A percentile compares a stretch with the other conserved stretches of the same genome.
Evolutionary conservation across 2,329 filamentous ascomycete species (phyloP).

Genomic region (Paramyrothecium sp.): DNA sequence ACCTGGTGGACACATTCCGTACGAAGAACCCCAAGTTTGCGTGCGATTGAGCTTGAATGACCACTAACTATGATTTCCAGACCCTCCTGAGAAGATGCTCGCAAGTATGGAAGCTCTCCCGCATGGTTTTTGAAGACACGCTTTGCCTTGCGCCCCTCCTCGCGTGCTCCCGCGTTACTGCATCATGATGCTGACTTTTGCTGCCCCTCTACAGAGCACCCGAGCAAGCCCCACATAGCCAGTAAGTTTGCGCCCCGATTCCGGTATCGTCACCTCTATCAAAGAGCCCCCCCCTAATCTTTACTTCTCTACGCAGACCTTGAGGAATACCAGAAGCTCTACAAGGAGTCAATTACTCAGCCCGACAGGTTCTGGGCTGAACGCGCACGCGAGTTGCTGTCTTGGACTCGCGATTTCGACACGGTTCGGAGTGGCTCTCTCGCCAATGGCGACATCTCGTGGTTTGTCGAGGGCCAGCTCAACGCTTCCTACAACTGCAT

Average conservation of each 20-base stretch:
- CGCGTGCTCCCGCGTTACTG: conserved; percentile 6
- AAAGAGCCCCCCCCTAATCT: conserved; percentile 5
- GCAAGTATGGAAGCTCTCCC: conserved; percentile 50
- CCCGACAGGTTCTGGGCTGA: conserved; percentile 88
- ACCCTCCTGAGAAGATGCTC: conserved; percentile 66
- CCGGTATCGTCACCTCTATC: too few relatives aligned
- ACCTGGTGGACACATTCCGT: conserved; percentile 74
- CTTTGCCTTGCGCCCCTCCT: conserved; percentile 7
- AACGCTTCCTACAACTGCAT: conserved; percentile 98
- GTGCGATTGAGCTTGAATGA: background rate
- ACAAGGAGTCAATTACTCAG: conserved; percentile 84
- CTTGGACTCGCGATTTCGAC: conserved; percentile 89
- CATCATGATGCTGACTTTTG: conserved; percentile 28
- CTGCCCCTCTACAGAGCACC: conserved; percentile 54
- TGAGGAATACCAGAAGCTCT: conserved; percentile 66
- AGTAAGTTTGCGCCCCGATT: conserved; percentile 43
- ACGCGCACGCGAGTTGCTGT: conserved; percentile 82
- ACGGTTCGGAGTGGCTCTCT: conserved; percentile 81
- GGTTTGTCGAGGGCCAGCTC: conserved; percentile 91
- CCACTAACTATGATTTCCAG: conserved; percentile 33
- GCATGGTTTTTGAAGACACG: conserved; percentile 1
- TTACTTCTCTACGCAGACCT: conserved; percentile 42
- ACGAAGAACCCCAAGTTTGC: conserved; percentile 27
- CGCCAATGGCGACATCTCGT: conserved; percentile 77
- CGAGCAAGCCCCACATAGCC: conserved; percentile 65